These are phyloP conservation scores for Gloeopeniophorella convolvens DNA, from an alignment of 768 basidiomycete genomes.

Conservation along the genomic window DNA sequence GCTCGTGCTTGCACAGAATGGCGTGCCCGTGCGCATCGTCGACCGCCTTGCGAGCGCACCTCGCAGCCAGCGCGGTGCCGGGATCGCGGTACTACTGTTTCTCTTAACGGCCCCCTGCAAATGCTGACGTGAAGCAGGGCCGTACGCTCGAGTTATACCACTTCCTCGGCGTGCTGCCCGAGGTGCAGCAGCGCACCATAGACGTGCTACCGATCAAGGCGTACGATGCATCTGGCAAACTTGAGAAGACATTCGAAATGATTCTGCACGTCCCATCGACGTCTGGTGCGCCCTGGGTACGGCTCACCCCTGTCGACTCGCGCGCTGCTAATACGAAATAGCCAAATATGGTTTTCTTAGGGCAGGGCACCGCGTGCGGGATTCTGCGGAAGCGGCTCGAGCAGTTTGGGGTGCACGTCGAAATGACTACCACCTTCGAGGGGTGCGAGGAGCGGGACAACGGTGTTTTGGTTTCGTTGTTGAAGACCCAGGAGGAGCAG, in stretches of 20 bases:
- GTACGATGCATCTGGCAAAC: not conserved
- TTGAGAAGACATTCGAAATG: not conserved
- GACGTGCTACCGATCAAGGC: not conserved
- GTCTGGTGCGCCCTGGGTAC: not conserved
- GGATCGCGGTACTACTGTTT: not conserved
- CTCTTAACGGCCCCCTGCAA: not conserved
- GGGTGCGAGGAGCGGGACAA: not conserved
- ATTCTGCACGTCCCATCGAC: not conserved
- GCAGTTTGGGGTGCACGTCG: not conserved
- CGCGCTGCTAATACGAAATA: too few relatives aligned
- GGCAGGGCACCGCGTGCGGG: not conserved
- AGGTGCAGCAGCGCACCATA: not conserved
- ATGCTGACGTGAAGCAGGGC: not conserved
- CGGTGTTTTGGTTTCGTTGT: not conserved
- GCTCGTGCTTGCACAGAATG: slow-evolving; percentile 7
- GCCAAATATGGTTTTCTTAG: not conserved
- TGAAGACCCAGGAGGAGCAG: too few relatives aligned
- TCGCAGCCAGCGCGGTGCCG: slow-evolving; percentile 6
- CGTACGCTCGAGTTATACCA: slow-evolving; percentile 7
- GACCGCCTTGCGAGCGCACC: not conserved
- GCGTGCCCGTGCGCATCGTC: slow-evolving; percentile 12
- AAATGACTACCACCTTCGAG: not conserved
- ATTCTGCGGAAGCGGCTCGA: slow-evolving; percentile 1
- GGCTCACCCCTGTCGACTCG: too few relatives aligned
- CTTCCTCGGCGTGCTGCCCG: not conserved